Evolutionary conservation across 106 monocot genomes (phyloP), one percentile per base, ranked within the genome.

Genomic region (Amphibolis antarctica): DNA sequence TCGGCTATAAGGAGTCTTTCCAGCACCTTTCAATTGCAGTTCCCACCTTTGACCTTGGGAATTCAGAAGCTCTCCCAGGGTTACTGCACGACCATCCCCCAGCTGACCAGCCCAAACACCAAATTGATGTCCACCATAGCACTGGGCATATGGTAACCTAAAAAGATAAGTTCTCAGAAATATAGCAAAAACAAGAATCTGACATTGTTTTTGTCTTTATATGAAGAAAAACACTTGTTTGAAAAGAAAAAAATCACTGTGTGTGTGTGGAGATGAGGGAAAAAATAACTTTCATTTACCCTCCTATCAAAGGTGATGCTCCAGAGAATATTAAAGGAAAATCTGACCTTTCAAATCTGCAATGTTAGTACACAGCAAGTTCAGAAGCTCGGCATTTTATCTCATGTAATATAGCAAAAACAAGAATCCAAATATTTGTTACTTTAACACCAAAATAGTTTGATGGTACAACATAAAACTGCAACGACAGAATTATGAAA

Each of bases 61-160:
- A 77, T 87, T 91, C 27, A 91, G 10, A 70, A 99, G 31, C 63
- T 99, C 98, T 31, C 98, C 91, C 50, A 99, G 76, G 57, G 98
- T 99, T 25, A 99, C 92, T 46, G 98, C 91, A 14, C 98, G 82
- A 9, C 98, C 98, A 71, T 92, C 98, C 27, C 98, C 98, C 65
- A 99, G 71, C 71, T 99, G 98, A 69, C 98, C 98, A 76, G 98
- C 98, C 98, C 98, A 99, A 28, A 70, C 62, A 46, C 98, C 98
- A 83, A 99, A 99, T 68, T 99, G 98, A 63, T 99, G 98, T 46
- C 98, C 98, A 23, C 98, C 98, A 75, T 99, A 99, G 53, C 98
- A 99, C 27, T 99, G 98, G 19, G 98, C 82, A 77, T 99, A 99
- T 11, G 96, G 49, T 62, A 78, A 80, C 42, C 96, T 98, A 66